Evolutionary conservation across 2,329 filamentous ascomycete genomes (phyloP).

Genomic region (Xylariaceae sp.): DNA sequence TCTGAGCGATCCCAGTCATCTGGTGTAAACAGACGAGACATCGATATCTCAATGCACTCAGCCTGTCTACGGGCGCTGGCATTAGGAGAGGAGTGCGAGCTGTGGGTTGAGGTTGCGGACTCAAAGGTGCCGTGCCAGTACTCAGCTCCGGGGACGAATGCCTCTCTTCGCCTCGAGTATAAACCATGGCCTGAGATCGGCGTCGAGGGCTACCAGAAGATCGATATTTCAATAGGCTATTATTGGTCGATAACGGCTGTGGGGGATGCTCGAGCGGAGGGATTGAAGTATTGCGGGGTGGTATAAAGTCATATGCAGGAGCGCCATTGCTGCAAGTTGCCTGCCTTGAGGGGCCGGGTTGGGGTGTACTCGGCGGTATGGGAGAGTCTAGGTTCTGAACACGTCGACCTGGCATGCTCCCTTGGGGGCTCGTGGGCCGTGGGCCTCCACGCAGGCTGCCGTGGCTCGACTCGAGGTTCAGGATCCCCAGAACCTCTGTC

Average conservation of each 20-base stretch:
- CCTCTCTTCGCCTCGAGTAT: slow-evolving; percentile 40
- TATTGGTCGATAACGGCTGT: slow-evolving; percentile 28
- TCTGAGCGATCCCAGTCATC: slow-evolving; percentile 28
- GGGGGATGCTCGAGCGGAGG: slow-evolving; percentile 26
- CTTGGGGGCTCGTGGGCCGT: slow-evolving; percentile 35
- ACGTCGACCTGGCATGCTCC: slow-evolving; percentile 41
- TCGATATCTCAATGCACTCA: slow-evolving; percentile 27
- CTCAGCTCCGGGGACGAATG: slow-evolving; percentile 32
- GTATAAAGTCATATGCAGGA: slow-evolving; percentile 20
- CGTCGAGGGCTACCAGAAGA: slow-evolving; percentile 29
- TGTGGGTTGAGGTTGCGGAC: slow-evolving; percentile 20
- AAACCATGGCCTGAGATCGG: slow-evolving; percentile 35
- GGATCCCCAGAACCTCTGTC: slow-evolving; percentile 73
- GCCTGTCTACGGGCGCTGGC: slow-evolving; percentile 41
- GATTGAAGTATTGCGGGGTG: slow-evolving; percentile 28
- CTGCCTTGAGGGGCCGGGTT: slow-evolving; percentile 37
- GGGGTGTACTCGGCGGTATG: slow-evolving; percentile 43
- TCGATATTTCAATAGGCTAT: slow-evolving; percentile 33
- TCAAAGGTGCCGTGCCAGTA: slow-evolving; percentile 18
- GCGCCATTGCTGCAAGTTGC: slow-evolving; percentile 17
- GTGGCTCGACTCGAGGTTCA: slow-evolving; percentile 60
- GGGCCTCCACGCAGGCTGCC: slow-evolving; percentile 37
- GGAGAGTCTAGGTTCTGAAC: slow-evolving; percentile 55
- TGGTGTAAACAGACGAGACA: slow-evolving; percentile 36
- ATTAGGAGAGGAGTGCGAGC: slow-evolving; percentile 41